A percentile compares a stretch with the other conserved stretches of the same genome.
Evolutionary conservation across 1,284 basidiomycete species (phyloP).

Genomic region (Austroboletus niveus): DNA sequence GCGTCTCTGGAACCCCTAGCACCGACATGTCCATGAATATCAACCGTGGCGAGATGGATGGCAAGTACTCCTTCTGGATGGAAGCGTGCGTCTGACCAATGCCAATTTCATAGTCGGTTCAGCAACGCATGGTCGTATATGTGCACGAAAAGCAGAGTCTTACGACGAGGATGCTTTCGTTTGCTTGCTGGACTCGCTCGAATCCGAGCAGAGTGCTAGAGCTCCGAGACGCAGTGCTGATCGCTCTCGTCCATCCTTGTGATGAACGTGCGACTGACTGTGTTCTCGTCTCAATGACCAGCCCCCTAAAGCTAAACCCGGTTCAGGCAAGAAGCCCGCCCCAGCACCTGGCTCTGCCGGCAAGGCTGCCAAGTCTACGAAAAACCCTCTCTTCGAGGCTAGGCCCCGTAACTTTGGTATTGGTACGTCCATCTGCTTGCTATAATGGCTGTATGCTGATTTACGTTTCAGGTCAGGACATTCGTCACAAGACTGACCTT

Average conservation of each 20-base stretch:
- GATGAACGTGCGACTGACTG: conserved; percentile 47
- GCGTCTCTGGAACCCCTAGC: conserved; percentile 20
- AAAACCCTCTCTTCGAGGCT: conserved; percentile 97
- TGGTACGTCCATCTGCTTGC: conserved; percentile 54
- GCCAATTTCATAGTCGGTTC: conserved; percentile 19
- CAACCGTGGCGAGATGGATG: conserved; percentile 23
- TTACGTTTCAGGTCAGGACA: conserved; percentile 76
- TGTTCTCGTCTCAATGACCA: conserved; percentile 85
- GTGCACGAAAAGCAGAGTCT: conserved; percentile 23
- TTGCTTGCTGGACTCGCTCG: conserved; percentile 32
- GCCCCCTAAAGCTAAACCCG: conserved; percentile 69
- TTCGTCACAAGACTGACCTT: conserved; percentile 88
- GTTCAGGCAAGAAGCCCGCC: conserved; percentile 77
- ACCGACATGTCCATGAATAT: conserved; percentile 18
- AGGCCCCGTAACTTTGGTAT: conserved; percentile 93
- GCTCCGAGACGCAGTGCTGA: conserved; percentile 63
- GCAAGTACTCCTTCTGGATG: conserved; percentile 22
- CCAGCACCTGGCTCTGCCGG: conserved; percentile 72
- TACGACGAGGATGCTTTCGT: conserved; percentile 21
- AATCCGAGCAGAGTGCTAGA: conserved; percentile 47
- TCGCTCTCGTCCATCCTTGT: conserved; percentile 29
- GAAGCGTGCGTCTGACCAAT: conserved; percentile 2
- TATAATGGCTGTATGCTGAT: not conserved
- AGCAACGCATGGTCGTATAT: conserved; percentile 14
- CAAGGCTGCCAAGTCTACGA: conserved; percentile 75